Conservation (phyloP, 257 asterid genomes). For the Catharanthus roseus region DNA sequence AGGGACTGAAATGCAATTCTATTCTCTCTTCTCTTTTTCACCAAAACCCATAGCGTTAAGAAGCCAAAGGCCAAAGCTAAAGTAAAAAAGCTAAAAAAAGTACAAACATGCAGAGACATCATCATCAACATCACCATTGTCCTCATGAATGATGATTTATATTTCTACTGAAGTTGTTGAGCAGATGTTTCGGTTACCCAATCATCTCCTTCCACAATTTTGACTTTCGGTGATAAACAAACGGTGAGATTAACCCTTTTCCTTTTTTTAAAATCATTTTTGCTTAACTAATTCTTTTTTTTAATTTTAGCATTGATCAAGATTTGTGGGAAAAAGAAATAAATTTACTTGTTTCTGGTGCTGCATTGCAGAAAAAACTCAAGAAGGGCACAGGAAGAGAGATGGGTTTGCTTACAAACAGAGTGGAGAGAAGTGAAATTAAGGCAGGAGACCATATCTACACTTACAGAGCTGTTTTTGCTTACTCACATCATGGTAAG, state of each 20-base stretch:
- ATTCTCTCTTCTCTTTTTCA: not conserved
- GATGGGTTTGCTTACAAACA: conserved; percentile 76
- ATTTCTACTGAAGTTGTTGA: conserved; percentile 20
- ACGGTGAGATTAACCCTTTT: conserved; percentile 17
- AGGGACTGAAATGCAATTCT: not conserved
- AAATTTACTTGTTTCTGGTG: not conserved
- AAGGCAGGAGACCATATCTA: conserved; percentile 83
- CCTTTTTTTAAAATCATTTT: no score
- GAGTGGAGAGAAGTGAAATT: conserved; percentile 62
- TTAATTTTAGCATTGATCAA: not conserved
- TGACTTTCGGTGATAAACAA: not conserved
- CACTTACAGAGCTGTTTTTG: conserved; percentile 74
- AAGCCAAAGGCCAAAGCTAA: no score
- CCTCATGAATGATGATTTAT: conserved; percentile 5
- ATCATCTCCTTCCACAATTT: conserved; percentile 22
- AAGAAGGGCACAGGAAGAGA: conserved; percentile 10
- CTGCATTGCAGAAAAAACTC: conserved; percentile 12
- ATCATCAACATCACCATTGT: not conserved
- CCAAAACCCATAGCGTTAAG: not conserved
- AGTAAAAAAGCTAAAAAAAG: not conserved
- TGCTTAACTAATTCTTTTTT: not conserved
- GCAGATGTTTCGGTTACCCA: conserved; percentile 23
- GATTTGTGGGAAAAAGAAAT: not conserved
- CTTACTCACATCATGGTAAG: conserved; percentile 77
- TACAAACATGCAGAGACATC: conserved; percentile 7